Percentiles rank a stretch among this genome's conserved stretches.
Evolutionary conservation across 2,329 filamentous ascomycete species (phyloP).

Genomic region (Fusarium sp.): DNA sequence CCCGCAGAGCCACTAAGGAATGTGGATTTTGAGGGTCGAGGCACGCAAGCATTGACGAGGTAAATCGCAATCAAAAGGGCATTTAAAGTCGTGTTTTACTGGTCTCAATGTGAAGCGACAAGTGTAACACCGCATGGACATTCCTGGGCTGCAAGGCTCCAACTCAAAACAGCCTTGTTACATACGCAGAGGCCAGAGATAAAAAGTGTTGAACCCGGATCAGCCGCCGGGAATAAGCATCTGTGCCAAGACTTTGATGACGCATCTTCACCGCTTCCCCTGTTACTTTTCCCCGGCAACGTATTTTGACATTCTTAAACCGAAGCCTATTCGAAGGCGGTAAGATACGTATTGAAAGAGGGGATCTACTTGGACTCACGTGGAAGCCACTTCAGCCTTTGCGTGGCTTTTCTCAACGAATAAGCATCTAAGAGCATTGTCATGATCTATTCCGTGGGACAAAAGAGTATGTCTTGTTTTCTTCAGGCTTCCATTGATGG

Average conservation of each 20-base stretch:
- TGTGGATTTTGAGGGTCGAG: constrained; percentile 16
- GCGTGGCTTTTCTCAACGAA: no score
- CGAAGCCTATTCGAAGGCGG: no score
- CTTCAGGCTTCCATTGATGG: no score
- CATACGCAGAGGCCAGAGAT: not conserved
- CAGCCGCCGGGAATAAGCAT: constrained; percentile 17
- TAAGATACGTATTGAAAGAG: no score
- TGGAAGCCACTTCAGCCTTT: no score
- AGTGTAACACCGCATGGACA: constrained; percentile 17
- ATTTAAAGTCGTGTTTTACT: constrained; percentile 1
- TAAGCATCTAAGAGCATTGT: no score
- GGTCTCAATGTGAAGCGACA: constrained; percentile 18
- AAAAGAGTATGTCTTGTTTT: no score
- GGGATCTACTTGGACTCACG: no score
- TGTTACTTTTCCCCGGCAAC: not conserved
- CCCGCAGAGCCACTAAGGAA: constrained; percentile 20
- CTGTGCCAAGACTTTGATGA: constrained; percentile 17
- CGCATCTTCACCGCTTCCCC: constrained; percentile 5
- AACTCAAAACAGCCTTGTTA: not conserved
- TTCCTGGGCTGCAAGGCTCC: not conserved
- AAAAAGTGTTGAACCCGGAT: not conserved
- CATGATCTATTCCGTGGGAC: no score
- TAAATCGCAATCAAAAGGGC: constrained; percentile 32
- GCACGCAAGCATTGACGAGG: constrained; percentile 25
- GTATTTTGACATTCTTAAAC: not conserved